phyloP scores from a whole-genome alignment of 306 rosid species.

The Gillenia trifoliata region DNA sequence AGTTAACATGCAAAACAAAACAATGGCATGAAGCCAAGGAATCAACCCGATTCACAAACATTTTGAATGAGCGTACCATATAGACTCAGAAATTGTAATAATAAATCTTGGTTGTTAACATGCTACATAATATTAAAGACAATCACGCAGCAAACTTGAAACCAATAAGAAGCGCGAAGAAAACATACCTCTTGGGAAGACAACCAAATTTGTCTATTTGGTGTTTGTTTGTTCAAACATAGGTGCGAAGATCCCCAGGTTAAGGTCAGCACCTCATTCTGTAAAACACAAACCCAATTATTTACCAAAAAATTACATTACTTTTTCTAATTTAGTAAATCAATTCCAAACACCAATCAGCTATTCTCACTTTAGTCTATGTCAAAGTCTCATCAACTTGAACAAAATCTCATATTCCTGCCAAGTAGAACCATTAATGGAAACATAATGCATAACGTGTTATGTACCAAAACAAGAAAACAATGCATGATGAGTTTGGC shows the following conservation, averaged over 20 bases:
- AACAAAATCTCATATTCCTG: conserved; percentile 76
- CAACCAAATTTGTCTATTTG: conserved; percentile 84
- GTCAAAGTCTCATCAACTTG: conserved; percentile 80
- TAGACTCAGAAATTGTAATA: background rate
- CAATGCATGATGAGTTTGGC: background rate
- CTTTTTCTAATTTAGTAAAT: background rate
- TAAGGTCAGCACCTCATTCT: conserved; percentile 80
- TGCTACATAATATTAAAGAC: too few species aligned
- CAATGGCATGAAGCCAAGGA: background rate
- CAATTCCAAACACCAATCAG: background rate
- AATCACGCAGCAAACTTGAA: background rate
- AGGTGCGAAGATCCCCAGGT: conserved; percentile 72
- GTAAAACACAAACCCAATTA: conserved; percentile 19
- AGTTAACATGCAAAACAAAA: background rate
- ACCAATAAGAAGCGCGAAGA: background rate
- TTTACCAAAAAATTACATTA: conserved; percentile 7
- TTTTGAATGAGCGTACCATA: background rate
- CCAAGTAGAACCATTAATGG: conserved; percentile 5
- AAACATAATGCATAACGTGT: background rate
- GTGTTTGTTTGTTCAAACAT: conserved; percentile 89
- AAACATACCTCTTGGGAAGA: conserved; percentile 75
- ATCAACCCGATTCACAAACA: background rate
- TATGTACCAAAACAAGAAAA: background rate
- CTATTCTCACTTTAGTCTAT: conserved; percentile 79
- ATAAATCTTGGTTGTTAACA: too few species aligned